Evolutionary conservation across 2,329 filamentous ascomycete species (phyloP).

Genomic region (Aureobasidium subglaciale): DNA sequence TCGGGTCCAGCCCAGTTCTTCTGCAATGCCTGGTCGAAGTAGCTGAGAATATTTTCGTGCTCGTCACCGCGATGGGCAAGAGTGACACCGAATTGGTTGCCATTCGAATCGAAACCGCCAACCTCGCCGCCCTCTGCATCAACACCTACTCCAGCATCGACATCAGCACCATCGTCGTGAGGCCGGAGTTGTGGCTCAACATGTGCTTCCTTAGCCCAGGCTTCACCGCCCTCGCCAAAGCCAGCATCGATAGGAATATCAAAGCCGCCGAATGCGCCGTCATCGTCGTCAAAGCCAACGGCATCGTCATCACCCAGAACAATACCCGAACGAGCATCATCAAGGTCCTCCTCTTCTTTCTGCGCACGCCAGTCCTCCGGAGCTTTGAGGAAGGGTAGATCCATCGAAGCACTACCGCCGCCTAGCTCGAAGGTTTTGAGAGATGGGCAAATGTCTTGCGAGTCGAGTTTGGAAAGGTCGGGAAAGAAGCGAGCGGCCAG

Average conservation of each 20-base stretch:
- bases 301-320: conserved; percentile 83
- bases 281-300: conserved; percentile 73
- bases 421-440: conserved; percentile 90
- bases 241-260: conserved; percentile 60
- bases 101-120: conserved; percentile 51
- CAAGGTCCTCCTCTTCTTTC: conserved; percentile 47
- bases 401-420: conserved; percentile 73
- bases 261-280: conserved; percentile 56
- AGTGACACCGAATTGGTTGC: conserved; percentile 71
- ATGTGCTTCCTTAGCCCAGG: conserved; percentile 86
- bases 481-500: conserved; percentile 81
- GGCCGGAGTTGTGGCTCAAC: conserved; percentile 79
- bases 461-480: conserved; percentile 66
- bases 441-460: conserved; percentile 88
- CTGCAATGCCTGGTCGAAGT: conserved; percentile 91
- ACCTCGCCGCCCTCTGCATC: conserved; percentile 38
- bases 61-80: conserved; percentile 59
- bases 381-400: conserved; percentile 87
- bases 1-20: conserved; percentile 99
- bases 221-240: conserved; percentile 93
- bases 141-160: conserved; percentile 48
- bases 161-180: conserved; percentile 50
- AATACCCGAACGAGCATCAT: conserved; percentile 66
- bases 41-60: conserved; percentile 93
- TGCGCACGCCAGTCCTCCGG: conserved; percentile 67